Conservation (phyloP, 805 yeast genomes). For the Sungouiella thailandica region DNA sequence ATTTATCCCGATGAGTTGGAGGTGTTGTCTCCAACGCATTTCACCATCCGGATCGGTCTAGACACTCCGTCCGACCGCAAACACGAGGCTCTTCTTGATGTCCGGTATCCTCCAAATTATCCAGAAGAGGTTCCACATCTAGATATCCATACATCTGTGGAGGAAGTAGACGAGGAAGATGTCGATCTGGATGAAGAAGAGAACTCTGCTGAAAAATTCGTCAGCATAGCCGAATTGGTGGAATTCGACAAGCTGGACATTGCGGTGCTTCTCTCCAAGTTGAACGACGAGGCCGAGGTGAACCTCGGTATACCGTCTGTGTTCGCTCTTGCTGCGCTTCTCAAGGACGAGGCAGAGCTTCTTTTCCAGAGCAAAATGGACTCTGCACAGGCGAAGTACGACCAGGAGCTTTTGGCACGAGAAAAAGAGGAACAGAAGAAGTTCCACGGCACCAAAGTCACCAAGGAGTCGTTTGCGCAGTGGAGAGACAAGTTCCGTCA, state of each 20-base stretch:
- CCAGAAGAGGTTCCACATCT: conserved; percentile 77
- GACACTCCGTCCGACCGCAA: conserved; percentile 62
- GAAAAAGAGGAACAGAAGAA: conserved; percentile 86
- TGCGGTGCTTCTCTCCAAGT: conserved; percentile 31
- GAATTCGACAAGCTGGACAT: conserved; percentile 49
- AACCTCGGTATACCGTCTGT: conserved; percentile 90
- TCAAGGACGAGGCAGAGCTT: conserved; percentile 79
- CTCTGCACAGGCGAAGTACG: conserved; percentile 50
- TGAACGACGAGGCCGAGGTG: conserved; percentile 61
- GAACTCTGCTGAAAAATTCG: conserved; percentile 31
- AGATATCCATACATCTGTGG: conserved; percentile 30
- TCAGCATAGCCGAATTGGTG: conserved; percentile 54
- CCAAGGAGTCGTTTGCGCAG: conserved; percentile 60
- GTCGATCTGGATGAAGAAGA: conserved; percentile 29
- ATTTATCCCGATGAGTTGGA: conserved; percentile 89
- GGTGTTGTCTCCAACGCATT: conserved; percentile 42
- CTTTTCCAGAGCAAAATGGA: conserved; percentile 56
- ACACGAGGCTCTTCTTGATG: conserved; percentile 54
- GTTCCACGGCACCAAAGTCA: conserved; percentile 86
- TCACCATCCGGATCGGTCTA: conserved; percentile 52
- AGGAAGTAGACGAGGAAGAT: conserved; percentile 36
- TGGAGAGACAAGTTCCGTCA: conserved; percentile 74
- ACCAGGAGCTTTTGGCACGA: conserved; percentile 51
- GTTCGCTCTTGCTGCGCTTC: conserved; percentile 68
- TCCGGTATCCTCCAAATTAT: conserved; percentile 69